Conservation (phyloP, 2,329 filamentous ascomycete genomes). For the Colletotrichum karsti region DNA sequence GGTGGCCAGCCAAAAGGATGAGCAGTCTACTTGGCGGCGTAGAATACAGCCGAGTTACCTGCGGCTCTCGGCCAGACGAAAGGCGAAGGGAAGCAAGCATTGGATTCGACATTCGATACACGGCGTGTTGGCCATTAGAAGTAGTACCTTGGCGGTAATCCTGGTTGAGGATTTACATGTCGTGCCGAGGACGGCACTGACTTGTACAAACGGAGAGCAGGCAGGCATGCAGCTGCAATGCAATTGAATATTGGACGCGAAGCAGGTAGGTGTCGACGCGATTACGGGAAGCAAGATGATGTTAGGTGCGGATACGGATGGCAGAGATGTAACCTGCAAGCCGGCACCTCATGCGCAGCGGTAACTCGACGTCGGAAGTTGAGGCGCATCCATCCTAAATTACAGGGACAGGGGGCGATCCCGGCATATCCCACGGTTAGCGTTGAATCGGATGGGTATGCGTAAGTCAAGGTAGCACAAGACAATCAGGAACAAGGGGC, state of each 20-base stretch:
- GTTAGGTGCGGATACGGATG: background rate
- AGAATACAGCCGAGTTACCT: constrained; percentile 8
- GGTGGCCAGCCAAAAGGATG: constrained; percentile 9
- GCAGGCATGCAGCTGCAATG: background rate
- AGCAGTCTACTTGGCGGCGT: constrained; percentile 14
- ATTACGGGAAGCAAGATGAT: background rate
- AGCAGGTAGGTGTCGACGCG: background rate
- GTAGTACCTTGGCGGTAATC: background rate
- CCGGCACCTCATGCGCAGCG: too few relatives aligned
- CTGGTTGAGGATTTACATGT: background rate
- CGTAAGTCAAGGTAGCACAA: too few relatives aligned
- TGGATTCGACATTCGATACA: background rate
- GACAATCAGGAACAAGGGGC: constrained; percentile 3
- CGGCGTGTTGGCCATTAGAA: background rate
- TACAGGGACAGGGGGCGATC: constrained; percentile 21
- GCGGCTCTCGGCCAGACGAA: constrained; percentile 17
- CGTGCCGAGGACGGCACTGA: background rate
- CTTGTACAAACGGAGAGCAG: background rate
- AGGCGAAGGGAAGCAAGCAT: background rate
- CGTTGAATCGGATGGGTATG: constrained; percentile 18
- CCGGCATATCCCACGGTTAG: constrained; percentile 20
- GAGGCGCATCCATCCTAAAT: constrained; percentile 31
- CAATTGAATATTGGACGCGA: background rate
- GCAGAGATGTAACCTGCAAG: background rate
- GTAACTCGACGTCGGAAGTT: constrained; percentile 26